Base-by-base conservation (phyloP, 768 basidiomycete genomes). In the Rhizopogon vulgaris region DNA sequence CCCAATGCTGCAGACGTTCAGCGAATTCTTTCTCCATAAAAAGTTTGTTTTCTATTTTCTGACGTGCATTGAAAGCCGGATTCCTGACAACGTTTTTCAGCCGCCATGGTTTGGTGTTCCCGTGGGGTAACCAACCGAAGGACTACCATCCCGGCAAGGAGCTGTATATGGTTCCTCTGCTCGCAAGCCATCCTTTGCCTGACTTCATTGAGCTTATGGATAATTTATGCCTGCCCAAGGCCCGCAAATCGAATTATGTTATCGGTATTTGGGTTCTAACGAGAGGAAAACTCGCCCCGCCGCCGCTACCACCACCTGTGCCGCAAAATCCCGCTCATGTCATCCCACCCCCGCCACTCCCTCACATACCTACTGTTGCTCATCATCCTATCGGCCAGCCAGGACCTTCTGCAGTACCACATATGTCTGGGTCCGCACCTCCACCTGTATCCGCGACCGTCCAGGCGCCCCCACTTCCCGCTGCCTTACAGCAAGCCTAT, bases 151-250 rank as follows among this genome's bases (percentile, higher is more conserved):
- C 87, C 38, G 92, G 91, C 32, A 85, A 87, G 51, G 93, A 95
- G 63, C 69, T 94, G 34, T 95, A 95, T 60, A 79, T 94, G 58
- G 78, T 94, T 15, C 93, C 93, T 1, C 69, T 95, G 14, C 71
- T 76, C 18, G 74, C 85, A 22, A 74, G 69, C 27, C 78, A 85
- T 46, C 74, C 83, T 0, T 69, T 94, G 2, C 93, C 93, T 1
- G 93, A 94, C 53, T 94, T 83, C 60, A 77, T 94, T 57, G 90
- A 93, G 59, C 73, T 94, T 1, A 67, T 93, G 42, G 92, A 94
- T 58, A 76, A 87, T 25, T 74, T 92, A 41, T 75, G 73, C 52
- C 65, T 95, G 2, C 87, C 90, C 12, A 81, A 78, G 58, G 62
- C 70, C 9, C 78, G 92, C 27, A 76, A 66, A n/a, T 64, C 70